Conservation (phyloP, 306 rosid species). For the Casuarina equisetifolia region DNA sequence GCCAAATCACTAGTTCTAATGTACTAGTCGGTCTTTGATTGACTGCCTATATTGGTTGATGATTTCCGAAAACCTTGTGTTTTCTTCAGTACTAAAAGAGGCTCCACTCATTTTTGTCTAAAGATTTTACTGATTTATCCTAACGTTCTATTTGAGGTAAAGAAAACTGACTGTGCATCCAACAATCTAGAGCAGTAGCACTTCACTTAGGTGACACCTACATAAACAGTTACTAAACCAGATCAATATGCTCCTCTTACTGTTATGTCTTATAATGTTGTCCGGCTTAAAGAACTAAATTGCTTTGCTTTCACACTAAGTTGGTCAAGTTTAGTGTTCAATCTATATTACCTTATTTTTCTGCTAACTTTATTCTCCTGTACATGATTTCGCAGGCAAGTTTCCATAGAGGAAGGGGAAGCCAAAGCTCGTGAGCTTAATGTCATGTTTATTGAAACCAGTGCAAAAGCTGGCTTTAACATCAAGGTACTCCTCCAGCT, state of each 20-base stretch:
- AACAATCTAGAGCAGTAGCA: background rate
- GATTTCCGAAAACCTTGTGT: background rate
- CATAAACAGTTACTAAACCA: background rate
- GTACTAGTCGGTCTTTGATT: too few species aligned
- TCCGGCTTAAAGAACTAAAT: background rate
- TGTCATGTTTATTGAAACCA: constrained; percentile 46
- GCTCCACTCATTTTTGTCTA: background rate
- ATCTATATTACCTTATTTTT: background rate
- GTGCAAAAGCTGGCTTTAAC: constrained; percentile 45
- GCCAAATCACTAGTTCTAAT: too few species aligned
- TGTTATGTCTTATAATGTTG: background rate
- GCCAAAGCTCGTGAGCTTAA: constrained; percentile 46
- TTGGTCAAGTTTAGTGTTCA: constrained; percentile 5
- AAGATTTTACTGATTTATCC: background rate
- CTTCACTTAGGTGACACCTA: background rate
- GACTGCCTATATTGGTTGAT: too few species aligned
- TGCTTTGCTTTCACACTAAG: background rate
- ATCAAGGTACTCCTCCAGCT: constrained; percentile 33
- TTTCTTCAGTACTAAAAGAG: background rate
- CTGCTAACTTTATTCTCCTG: constrained; percentile 10
- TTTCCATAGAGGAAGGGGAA: constrained; percentile 50
- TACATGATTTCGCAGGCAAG: constrained; percentile 38
- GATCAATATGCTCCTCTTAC: background rate
- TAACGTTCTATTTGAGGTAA: background rate
- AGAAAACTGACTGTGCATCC: background rate